phyloP scores from a whole-genome alignment of 2,329 filamentous ascomycete genomes.

The Arthrobotrys pseudoclavata region DNA sequence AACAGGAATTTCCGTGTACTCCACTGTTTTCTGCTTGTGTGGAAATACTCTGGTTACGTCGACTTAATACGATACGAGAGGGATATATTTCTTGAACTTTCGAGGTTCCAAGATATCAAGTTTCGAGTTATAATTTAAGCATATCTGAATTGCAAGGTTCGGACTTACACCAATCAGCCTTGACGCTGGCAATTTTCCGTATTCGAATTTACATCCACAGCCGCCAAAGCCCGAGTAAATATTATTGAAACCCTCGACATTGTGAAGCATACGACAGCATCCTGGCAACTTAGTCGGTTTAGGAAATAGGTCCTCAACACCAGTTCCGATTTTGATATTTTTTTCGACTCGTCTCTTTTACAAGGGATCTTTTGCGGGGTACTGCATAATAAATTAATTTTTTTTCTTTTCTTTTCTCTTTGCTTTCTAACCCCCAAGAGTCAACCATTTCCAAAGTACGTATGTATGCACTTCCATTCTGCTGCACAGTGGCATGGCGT shows the following conservation, averaged over 20 bases:
- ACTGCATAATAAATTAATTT: constrained; percentile 23
- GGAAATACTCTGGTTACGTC: constrained; percentile 19
- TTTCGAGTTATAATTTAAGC: constrained; percentile 25
- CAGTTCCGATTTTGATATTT: constrained; percentile 18
- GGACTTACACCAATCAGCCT: constrained; percentile 21
- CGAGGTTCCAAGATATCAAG: constrained; percentile 27
- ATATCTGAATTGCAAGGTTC: constrained; percentile 39
- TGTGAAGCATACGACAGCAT: constrained; percentile 33
- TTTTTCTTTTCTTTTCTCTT: background rate
- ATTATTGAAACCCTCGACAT: constrained; percentile 18
- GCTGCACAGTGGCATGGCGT: constrained; percentile 7
- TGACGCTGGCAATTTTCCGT: constrained; percentile 34
- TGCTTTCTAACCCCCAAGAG: constrained; percentile 28
- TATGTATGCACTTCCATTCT: background rate
- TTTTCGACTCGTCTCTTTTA: constrained; percentile 26
- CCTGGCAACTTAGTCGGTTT: constrained; percentile 39
- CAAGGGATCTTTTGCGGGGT: constrained; percentile 37
- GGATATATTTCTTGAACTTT: constrained; percentile 15
- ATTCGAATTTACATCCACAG: constrained; percentile 23
- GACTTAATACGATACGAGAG: constrained; percentile 25
- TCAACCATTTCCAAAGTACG: constrained; percentile 2
- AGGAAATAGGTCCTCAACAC: constrained; percentile 37
- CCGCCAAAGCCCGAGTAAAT: constrained; percentile 32
- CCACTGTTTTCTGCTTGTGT: constrained; percentile 7
- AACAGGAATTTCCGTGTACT: constrained; percentile 20